These are phyloP conservation scores for Epichloe sp. DNA, from an alignment of 2,329 filamentous ascomycete species.

Conservation along the genomic window DNA sequence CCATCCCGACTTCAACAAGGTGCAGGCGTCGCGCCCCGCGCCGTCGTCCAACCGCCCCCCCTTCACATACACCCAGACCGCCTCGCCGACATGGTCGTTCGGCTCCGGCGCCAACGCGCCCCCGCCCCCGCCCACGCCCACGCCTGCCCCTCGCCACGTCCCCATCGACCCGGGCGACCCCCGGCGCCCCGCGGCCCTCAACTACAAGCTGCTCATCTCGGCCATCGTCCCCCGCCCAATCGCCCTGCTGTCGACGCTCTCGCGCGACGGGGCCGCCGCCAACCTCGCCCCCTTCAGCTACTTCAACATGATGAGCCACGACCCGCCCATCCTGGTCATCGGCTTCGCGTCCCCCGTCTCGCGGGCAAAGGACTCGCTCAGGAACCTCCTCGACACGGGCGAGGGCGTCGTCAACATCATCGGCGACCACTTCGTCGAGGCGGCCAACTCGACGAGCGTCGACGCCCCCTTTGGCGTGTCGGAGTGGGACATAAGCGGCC, in stretches of 20 bases:
- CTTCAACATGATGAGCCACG: conserved; percentile 71
- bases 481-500: conserved; percentile 68
- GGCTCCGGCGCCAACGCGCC: conserved; percentile 50
- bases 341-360: conserved; percentile 33
- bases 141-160: conserved; percentile 38
- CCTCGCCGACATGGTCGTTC: conserved; percentile 50
- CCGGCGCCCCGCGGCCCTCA: conserved; percentile 53
- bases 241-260: conserved; percentile 43
- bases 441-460: conserved; percentile 68
- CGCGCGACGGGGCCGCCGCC: conserved; percentile 40
- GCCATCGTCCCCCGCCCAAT: conserved; percentile 69
- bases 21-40: conserved; percentile 51
- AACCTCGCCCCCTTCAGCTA: conserved; percentile 87
- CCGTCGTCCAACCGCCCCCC: conserved; percentile 39
- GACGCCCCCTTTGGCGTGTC: conserved; percentile 64
- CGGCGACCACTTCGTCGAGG: conserved; percentile 71
- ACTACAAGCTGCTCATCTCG: conserved; percentile 88
- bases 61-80: conserved; percentile 49
- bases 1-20: conserved; percentile 61
- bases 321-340: conserved; percentile 70
- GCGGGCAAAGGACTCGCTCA: conserved; percentile 63
- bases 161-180: conserved; percentile 69
- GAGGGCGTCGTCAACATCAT: conserved; percentile 88
- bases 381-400: conserved; percentile 55
- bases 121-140: conserved; percentile 11